These are phyloP conservation scores for Phytopythium kandeliae DNA, from an alignment of 352 stramenopile species.

Conservation along the genomic window DNA sequence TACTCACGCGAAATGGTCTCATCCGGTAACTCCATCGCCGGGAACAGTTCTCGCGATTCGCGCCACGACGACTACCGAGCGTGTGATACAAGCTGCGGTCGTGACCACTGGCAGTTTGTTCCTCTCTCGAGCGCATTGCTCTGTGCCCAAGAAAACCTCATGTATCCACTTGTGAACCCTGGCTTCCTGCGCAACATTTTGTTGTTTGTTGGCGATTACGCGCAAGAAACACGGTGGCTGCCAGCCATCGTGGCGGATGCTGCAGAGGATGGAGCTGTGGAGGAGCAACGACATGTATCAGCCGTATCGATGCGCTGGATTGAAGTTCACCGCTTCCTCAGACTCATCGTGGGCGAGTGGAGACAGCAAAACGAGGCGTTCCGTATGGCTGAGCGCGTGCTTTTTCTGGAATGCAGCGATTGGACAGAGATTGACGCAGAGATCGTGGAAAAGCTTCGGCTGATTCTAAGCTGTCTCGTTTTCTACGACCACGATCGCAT, in stretches of 20 bases:
- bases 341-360: conserved; percentile 63
- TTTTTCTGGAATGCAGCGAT: conserved; percentile 28
- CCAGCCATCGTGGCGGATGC: background rate
- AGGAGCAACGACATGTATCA: background rate
- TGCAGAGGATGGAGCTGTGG: background rate
- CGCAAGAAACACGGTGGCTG: conserved; percentile 23
- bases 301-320: conserved; percentile 27
- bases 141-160: conserved; percentile 62
- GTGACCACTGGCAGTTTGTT: conserved; percentile 59
- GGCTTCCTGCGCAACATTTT: conserved; percentile 53
- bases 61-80: background rate
- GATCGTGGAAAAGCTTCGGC: conserved; percentile 44
- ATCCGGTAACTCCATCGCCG: conserved; percentile 25
- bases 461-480: conserved; percentile 67
- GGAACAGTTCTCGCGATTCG: background rate
- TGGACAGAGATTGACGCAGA: conserved; percentile 12
- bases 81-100: conserved; percentile 4
- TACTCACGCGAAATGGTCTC: conserved; percentile 60
- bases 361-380: conserved; percentile 59
- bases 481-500: conserved; percentile 66
- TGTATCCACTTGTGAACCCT: conserved; percentile 67
- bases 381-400: conserved; percentile 31
- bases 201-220: conserved; percentile 43
- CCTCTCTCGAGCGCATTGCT: conserved; percentile 39
- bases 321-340: conserved; percentile 60